phyloP scores from a whole-genome alignment of 2,329 filamentous ascomycete species.

The Penicillium corylophilum region DNA sequence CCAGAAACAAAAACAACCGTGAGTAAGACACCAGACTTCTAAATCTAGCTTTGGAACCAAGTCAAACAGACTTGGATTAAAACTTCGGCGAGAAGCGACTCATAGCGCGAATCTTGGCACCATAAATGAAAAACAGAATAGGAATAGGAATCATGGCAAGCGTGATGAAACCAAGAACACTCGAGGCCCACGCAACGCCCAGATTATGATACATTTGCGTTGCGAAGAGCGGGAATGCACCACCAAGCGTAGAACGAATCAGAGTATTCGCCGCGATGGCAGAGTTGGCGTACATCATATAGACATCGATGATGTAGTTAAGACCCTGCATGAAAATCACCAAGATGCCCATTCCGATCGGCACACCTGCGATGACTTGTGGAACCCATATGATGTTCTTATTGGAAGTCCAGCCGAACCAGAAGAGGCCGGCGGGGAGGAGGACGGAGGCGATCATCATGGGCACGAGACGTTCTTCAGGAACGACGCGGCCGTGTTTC shows the following conservation, averaged over 20 bases:
- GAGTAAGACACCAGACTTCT: neutral
- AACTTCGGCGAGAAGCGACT: constrained; percentile 26
- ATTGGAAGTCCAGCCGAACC: constrained; percentile 51
- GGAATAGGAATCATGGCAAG: constrained; percentile 48
- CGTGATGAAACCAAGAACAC: constrained; percentile 40
- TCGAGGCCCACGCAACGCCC: constrained; percentile 43
- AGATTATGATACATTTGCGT: constrained; percentile 39
- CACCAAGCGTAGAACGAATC: constrained; percentile 35
- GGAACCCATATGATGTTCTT: constrained; percentile 46
- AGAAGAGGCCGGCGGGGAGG: constrained; percentile 50
- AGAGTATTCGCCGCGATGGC: constrained; percentile 42
- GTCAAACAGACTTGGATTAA: constrained; percentile 1
- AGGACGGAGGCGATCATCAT: constrained; percentile 47
- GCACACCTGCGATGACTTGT: constrained; percentile 46
- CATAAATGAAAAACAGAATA: constrained; percentile 50
- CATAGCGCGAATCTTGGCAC: constrained; percentile 42
- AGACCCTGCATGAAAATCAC: constrained; percentile 47
- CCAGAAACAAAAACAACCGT: neutral
- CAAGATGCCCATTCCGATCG: constrained; percentile 45
- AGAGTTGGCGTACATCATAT: constrained; percentile 41
- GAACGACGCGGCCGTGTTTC: constrained; percentile 34
- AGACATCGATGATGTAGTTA: constrained; percentile 46
- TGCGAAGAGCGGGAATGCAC: constrained; percentile 36
- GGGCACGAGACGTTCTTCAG: constrained; percentile 47
- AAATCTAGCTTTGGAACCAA: neutral